Conservation (phyloP, 805 yeast genomes). For the Cyberlindnera bimundalis region DNA sequence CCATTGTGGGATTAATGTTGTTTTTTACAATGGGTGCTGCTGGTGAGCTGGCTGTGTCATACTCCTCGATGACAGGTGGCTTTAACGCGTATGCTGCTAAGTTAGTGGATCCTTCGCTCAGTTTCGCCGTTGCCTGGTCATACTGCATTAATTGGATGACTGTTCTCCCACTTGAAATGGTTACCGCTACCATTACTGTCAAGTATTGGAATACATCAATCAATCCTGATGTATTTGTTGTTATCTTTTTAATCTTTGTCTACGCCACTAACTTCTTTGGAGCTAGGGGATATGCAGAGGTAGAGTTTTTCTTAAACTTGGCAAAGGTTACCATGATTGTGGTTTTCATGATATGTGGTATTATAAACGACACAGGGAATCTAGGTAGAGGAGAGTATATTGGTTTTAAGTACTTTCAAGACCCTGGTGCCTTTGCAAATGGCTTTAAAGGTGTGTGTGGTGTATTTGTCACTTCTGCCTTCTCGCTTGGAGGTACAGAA, state of each 20-base stretch:
- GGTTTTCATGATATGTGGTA: conserved; percentile 55
- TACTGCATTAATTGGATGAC: conserved; percentile 63
- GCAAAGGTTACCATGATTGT: conserved; percentile 59
- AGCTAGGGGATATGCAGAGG: conserved; percentile 58
- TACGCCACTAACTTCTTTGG: conserved; percentile 43
- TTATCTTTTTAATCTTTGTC: conserved; percentile 46
- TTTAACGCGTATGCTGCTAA: conserved; percentile 55
- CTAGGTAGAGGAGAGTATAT: conserved; percentile 42
- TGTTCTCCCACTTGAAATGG: conserved; percentile 60
- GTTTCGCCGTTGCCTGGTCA: conserved; percentile 61
- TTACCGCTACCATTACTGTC: conserved; percentile 61
- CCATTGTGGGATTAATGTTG: conserved; percentile 54
- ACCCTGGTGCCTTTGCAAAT: conserved; percentile 52
- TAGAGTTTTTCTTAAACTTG: conserved; percentile 61
- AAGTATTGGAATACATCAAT: conserved; percentile 53
- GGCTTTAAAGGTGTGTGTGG: conserved; percentile 54
- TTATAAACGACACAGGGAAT: conserved; percentile 42
- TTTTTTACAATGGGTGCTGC: conserved; percentile 58
- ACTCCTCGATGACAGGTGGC: conserved; percentile 56
- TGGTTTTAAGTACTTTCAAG: conserved; percentile 48
- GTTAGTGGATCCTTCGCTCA: conserved; percentile 53
- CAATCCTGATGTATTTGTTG: conserved; percentile 56
- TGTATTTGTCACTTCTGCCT: conserved; percentile 53
- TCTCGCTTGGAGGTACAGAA: conserved; percentile 62
- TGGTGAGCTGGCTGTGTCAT: conserved; percentile 65